A percentile compares a stretch with the other conserved stretches of the same genome.
phyloP scores from a whole-genome alignment of 352 stramenopile genomes.

The Pythium aphanidermatum region DNA sequence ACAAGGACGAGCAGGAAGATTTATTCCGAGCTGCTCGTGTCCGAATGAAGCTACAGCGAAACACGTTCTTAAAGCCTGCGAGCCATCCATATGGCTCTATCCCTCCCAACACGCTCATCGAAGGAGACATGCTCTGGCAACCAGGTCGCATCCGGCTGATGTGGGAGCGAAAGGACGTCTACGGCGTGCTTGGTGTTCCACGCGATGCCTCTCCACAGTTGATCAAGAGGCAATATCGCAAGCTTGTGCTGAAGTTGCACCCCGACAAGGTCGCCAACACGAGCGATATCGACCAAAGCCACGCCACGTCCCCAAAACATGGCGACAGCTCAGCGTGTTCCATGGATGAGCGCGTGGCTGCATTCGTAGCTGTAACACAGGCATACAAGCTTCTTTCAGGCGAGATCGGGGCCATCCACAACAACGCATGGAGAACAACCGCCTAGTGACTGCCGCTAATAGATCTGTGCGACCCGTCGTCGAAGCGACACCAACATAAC shows the following conservation, averaged over 20 bases:
- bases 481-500: not conserved
- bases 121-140: constrained; percentile 70
- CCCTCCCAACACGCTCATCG: constrained; percentile 29
- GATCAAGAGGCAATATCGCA: constrained; percentile 82
- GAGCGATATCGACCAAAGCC: not conserved
- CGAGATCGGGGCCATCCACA: constrained; percentile 33
- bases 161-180: constrained; percentile 74
- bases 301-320: not conserved
- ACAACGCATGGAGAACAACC: constrained; percentile 23
- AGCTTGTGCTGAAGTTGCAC: constrained; percentile 80
- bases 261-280: constrained; percentile 59
- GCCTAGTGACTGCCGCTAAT: no score
- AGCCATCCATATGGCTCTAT: constrained; percentile 25
- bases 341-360: constrained; percentile 53
- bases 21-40: constrained; percentile 66
- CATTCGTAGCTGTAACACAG: constrained; percentile 73
- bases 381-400: constrained; percentile 72
- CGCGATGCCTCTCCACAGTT: constrained; percentile 53
- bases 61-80: constrained; percentile 21
- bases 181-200: constrained; percentile 64
- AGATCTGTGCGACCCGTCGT: no score
- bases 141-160: constrained; percentile 71
- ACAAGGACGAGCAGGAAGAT: constrained; percentile 72
- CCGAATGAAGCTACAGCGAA: constrained; percentile 74
- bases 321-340: constrained; percentile 10